Evolutionary conservation across 148 eudicot genomes (phyloP).

Genomic region (Selenicereus undatus): DNA sequence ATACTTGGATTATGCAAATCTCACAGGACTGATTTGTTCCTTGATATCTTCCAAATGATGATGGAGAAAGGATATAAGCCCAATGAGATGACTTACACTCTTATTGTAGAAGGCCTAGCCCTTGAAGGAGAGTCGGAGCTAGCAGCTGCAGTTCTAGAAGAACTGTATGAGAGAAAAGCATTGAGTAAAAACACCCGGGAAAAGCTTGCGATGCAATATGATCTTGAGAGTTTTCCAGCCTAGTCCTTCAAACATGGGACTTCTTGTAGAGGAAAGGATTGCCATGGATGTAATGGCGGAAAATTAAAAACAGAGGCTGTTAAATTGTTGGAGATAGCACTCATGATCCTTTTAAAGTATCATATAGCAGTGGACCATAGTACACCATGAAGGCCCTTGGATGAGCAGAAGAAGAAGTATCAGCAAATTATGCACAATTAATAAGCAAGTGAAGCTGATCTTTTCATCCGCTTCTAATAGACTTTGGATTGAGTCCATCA

Average conservation of each 20-base stretch:
- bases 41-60: constrained; percentile 64
- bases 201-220: constrained; percentile 77
- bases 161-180: constrained; percentile 46
- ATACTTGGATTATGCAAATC: constrained; percentile 75
- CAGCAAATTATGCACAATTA: background rate
- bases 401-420: background rate
- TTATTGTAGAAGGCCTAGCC: constrained; percentile 70
- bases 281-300: background rate
- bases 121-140: constrained; percentile 53
- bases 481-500: background rate
- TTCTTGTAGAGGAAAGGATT: background rate
- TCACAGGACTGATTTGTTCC: constrained; percentile 56
- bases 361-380: background rate
- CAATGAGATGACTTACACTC: constrained; percentile 64
- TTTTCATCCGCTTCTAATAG: background rate
- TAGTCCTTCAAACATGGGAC: background rate
- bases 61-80: constrained; percentile 62
- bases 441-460: background rate
- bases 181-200: constrained; percentile 56
- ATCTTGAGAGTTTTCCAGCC: constrained; percentile 46
- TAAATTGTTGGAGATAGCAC: background rate
- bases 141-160: constrained; percentile 49
- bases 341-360: background rate
- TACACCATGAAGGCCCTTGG: background rate
- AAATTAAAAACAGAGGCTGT: background rate